phyloP scores from a whole-genome alignment of 768 basidiomycete species.

The Mycena vitilis region DNA sequence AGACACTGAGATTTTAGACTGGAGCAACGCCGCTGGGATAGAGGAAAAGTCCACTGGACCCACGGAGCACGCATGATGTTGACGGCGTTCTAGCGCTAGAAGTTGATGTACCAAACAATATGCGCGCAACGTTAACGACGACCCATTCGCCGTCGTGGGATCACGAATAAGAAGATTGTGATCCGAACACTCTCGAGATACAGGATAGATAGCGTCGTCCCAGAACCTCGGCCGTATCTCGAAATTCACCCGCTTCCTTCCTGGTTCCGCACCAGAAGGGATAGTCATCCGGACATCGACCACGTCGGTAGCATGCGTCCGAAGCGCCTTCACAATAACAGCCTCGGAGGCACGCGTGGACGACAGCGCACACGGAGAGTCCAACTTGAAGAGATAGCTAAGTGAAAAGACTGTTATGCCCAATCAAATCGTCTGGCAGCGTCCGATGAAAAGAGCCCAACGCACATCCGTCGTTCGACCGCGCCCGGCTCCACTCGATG shows the following conservation, averaged over 20 bases:
- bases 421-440: slow-evolving; percentile 32
- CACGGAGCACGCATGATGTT: too few relatives aligned
- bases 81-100: too few relatives aligned
- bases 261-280: slow-evolving; percentile 36
- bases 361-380: slow-evolving; percentile 44
- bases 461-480: slow-evolving; percentile 61
- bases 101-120: too few relatives aligned
- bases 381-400: slow-evolving; percentile 61
- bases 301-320: slow-evolving; percentile 55
- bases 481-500: slow-evolving; percentile 50
- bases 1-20: too few relatives aligned
- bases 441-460: slow-evolving; percentile 29
- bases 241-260: slow-evolving; percentile 37
- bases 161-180: too few relatives aligned
- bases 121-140: too few relatives aligned
- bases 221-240: slow-evolving; percentile 37
- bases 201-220: slow-evolving; percentile 66
- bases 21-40: too few relatives aligned
- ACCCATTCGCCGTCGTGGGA: too few relatives aligned
- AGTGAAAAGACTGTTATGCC: slow-evolving; percentile 67
- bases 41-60: too few relatives aligned
- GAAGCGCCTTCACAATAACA: slow-evolving; percentile 68
- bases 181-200: slow-evolving; percentile 66
- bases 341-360: slow-evolving; percentile 52
- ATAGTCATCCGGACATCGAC: slow-evolving; percentile 76